Conservation (phyloP, 345 rosid species). For the Aethionema arabicum region DNA sequence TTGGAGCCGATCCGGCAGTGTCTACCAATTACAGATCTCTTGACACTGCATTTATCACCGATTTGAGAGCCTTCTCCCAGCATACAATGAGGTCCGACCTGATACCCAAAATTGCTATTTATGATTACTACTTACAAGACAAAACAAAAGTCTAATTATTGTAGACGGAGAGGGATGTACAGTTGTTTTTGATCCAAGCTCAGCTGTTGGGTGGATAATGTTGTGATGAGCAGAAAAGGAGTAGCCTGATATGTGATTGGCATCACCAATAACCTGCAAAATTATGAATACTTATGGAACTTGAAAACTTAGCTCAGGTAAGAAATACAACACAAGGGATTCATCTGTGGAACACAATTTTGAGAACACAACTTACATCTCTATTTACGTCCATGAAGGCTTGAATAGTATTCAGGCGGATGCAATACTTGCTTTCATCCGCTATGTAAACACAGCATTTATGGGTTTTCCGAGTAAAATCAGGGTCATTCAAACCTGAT, state of each 20-base stretch:
- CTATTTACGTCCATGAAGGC: conserved; percentile 89
- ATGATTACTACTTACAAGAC: background rate
- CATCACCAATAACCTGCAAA: conserved; percentile 76
- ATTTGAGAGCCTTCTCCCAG: conserved; percentile 92
- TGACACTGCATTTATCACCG: conserved; percentile 96
- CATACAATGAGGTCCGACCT: conserved; percentile 95
- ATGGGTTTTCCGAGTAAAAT: conserved; percentile 54
- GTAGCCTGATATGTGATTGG: conserved; percentile 78
- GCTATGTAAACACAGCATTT: conserved; percentile 94
- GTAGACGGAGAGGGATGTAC: conserved; percentile 40
- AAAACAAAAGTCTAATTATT: background rate
- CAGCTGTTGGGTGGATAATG: conserved; percentile 73
- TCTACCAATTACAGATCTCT: conserved; percentile 93
- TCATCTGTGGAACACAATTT: background rate
- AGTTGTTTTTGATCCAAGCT: conserved; percentile 87
- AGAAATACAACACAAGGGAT: background rate
- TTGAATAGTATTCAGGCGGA: conserved; percentile 82
- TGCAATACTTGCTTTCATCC: conserved; percentile 66
- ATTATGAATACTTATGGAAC: background rate
- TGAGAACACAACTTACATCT: conserved; percentile 60
- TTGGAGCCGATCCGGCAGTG: conserved; percentile 96
- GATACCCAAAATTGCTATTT: conserved; percentile 28
- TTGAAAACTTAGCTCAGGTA: conserved; percentile 15
- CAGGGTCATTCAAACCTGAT: conserved; percentile 42
- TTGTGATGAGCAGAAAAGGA: conserved; percentile 77